Percentiles rank a stretch among this genome's conserved stretches.
phyloP scores from a whole-genome alignment of 805 yeast genomes.

The Schwanniomyces yamadae region DNA sequence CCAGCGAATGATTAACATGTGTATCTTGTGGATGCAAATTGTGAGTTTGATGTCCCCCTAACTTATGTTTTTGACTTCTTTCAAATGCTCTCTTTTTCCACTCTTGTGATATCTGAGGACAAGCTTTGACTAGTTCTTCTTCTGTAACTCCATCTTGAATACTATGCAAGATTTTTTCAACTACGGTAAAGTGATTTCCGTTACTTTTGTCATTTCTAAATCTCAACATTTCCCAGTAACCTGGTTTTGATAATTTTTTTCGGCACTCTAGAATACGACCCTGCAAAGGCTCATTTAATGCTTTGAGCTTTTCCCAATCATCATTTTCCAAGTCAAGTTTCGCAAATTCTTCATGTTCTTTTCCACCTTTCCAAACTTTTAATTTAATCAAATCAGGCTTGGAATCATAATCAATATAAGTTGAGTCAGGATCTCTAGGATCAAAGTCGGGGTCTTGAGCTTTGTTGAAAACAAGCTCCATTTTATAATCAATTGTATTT shows the following conservation, averaged over 20 bases:
- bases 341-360: constrained; percentile 62
- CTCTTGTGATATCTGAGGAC: constrained; percentile 51
- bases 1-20: constrained; percentile 6
- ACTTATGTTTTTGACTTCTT: constrained; percentile 21
- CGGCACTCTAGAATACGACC: constrained; percentile 87
- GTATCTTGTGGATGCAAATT: constrained; percentile 9
- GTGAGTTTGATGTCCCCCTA: constrained; percentile 3
- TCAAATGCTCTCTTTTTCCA: constrained; percentile 63
- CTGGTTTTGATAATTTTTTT: constrained; percentile 52
- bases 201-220: constrained; percentile 90
- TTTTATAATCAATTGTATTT: constrained; percentile 85
- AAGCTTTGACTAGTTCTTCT: constrained; percentile 65
- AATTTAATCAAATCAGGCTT: constrained; percentile 65
- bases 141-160: constrained; percentile 83
- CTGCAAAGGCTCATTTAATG: constrained; percentile 74
- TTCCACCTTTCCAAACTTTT: constrained; percentile 75
- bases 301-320: constrained; percentile 79
- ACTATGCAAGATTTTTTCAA: constrained; percentile 76
- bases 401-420: constrained; percentile 77
- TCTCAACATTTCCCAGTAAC: constrained; percentile 80
- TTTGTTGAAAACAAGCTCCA: constrained; percentile 58
- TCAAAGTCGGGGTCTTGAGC: constrained; percentile 64
- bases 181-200: constrained; percentile 83
- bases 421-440: constrained; percentile 64
- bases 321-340: constrained; percentile 60